Evolutionary conservation across 495 filamentous ascomycete species (phyloP).

Genomic region (Podospora appendiculata): DNA sequence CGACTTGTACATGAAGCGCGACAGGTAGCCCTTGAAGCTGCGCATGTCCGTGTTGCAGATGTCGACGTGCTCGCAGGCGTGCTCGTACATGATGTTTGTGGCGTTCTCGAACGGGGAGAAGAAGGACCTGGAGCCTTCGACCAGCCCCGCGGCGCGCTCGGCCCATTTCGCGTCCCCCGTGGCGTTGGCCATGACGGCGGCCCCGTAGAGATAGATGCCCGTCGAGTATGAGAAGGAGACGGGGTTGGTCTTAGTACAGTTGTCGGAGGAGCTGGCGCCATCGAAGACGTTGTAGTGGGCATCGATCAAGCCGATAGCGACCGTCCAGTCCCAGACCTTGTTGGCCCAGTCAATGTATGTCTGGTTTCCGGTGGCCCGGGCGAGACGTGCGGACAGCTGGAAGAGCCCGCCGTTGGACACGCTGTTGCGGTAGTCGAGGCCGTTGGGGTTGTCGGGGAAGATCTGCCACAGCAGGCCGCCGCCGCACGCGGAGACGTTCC

Average conservation of each 20-base stretch:
- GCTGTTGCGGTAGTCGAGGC: slow-evolving; percentile 64
- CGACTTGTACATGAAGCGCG: slow-evolving; percentile 64
- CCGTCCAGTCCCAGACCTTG: slow-evolving; percentile 63
- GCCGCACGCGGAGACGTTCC: slow-evolving; percentile 59
- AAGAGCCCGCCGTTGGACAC: slow-evolving; percentile 65
- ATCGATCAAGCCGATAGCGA: slow-evolving; percentile 42
- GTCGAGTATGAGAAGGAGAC: slow-evolving; percentile 55
- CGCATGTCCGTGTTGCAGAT: slow-evolving; percentile 66
- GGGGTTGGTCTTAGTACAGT: slow-evolving; percentile 40
- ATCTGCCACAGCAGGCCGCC: slow-evolving; percentile 85
- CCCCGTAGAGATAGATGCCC: slow-evolving; percentile 59
- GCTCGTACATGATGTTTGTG: slow-evolving; percentile 57
- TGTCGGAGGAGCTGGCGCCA: slow-evolving; percentile 37
- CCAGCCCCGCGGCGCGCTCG: slow-evolving; percentile 38
- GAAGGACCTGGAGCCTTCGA: slow-evolving; percentile 38
- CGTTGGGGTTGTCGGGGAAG: slow-evolving; percentile 62
- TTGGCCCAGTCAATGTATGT: slow-evolving; percentile 63
- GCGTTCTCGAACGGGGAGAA: slow-evolving; percentile 37
- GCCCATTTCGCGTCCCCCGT: slow-evolving; percentile 47
- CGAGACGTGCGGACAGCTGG: slow-evolving; percentile 60
- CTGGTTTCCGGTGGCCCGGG: slow-evolving; percentile 54
- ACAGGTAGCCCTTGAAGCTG: slow-evolving; percentile 72
- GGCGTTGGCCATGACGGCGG: slow-evolving; percentile 57
- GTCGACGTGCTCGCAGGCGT: slow-evolving; percentile 58
- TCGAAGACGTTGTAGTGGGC: slow-evolving; percentile 45